A percentile compares a stretch with the other conserved stretches of the same genome.
Conservation (phyloP, 345 rosid species). For the Aquilaria yunnanensis region DNA sequence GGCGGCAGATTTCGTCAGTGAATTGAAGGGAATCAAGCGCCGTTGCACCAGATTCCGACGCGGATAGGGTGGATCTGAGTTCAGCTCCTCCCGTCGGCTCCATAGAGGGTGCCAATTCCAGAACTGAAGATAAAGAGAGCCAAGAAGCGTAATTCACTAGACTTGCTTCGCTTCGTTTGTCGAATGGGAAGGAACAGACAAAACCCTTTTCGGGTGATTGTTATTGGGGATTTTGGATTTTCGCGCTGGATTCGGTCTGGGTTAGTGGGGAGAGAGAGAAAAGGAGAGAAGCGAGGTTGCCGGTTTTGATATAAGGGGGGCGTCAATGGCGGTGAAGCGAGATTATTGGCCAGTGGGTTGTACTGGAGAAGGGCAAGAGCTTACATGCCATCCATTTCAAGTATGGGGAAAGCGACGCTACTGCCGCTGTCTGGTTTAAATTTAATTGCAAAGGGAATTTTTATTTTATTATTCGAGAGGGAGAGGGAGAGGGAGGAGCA, state of each 20-base stretch:
- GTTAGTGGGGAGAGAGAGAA: neutral
- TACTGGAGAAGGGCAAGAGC: neutral
- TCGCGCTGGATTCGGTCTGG: neutral
- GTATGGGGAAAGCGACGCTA: constrained; percentile 2
- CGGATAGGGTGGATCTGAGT: constrained; percentile 36
- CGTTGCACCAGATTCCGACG: constrained; percentile 12
- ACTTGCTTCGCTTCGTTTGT: neutral
- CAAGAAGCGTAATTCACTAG: neutral
- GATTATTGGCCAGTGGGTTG: neutral
- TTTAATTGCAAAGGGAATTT: neutral
- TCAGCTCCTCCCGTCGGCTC: constrained; percentile 35
- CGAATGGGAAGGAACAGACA: neutral
- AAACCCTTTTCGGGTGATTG: neutral
- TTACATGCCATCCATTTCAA: neutral
- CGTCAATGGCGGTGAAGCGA: constrained; percentile 11
- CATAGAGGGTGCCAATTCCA: constrained; percentile 19
- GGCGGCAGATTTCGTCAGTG: constrained; percentile 46
- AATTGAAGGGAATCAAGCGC: constrained; percentile 44
- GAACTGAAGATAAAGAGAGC: neutral
- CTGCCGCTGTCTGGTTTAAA: neutral
- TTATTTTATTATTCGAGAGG: neutral
- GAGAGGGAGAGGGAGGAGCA: neutral
- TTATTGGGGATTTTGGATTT: neutral
- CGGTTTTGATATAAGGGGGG: neutral
- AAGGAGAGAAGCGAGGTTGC: neutral